Evolutionary conservation across 805 yeast species (phyloP).

Genomic region (Ascoidea asiatica): DNA sequence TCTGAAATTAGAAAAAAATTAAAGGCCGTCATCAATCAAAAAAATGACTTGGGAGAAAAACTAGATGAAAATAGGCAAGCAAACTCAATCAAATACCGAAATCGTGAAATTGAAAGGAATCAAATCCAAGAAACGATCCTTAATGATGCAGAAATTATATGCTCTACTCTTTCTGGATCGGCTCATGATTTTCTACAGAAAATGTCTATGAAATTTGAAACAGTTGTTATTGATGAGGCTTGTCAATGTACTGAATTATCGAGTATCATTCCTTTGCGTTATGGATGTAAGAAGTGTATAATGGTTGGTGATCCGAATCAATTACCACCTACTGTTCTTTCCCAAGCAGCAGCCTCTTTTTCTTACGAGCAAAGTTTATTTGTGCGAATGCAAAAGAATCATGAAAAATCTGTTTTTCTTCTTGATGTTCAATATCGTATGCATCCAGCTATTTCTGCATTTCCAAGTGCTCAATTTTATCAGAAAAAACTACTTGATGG

Average conservation of each 20-base stretch:
- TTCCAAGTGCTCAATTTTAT: constrained; percentile 82
- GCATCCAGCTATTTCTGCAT: constrained; percentile 85
- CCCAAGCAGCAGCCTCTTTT: constrained; percentile 69
- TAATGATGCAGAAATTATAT: constrained; percentile 68
- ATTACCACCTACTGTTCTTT: constrained; percentile 90
- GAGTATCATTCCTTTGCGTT: constrained; percentile 80
- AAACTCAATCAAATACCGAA: constrained; percentile 53
- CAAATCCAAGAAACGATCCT: constrained; percentile 62
- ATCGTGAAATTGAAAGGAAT: constrained; percentile 65
- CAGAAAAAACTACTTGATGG: constrained; percentile 66
- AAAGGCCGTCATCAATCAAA: constrained; percentile 41
- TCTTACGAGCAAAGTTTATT: constrained; percentile 86
- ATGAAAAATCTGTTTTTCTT: constrained; percentile 48
- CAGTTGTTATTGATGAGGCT: constrained; percentile 93
- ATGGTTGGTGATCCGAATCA: constrained; percentile 99
- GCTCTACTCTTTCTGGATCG: constrained; percentile 87
- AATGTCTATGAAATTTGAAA: constrained; percentile 67
- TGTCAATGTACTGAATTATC: constrained; percentile 94
- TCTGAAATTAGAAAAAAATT: constrained; percentile 34
- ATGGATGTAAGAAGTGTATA: constrained; percentile 80
- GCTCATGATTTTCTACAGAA: constrained; percentile 79
- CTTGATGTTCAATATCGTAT: constrained; percentile 91
- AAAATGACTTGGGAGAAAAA: constrained; percentile 58
- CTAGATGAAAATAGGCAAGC: constrained; percentile 72
- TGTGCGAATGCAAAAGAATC: constrained; percentile 75